Conservation (phyloP, 1,139 yeast genomes). For the Candida mesenterica region DNA sequence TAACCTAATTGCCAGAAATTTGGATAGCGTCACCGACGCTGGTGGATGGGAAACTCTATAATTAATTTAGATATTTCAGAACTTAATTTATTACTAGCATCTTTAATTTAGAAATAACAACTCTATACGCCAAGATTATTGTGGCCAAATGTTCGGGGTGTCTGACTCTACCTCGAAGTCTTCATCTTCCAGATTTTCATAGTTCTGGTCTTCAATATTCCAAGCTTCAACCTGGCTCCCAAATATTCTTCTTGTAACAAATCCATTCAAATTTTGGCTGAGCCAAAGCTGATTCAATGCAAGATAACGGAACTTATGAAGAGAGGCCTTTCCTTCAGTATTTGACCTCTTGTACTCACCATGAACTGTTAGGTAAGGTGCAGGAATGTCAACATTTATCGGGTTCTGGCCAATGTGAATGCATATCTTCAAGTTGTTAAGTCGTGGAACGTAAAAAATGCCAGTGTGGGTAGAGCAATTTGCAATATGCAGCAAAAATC, state of each 20-base stretch:
- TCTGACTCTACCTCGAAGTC: constrained; percentile 1
- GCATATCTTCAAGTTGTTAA: constrained; percentile 35
- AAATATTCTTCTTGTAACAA: constrained; percentile 34
- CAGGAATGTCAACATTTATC: constrained; percentile 38
- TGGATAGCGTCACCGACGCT: constrained; percentile 75
- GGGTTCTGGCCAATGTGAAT: constrained; percentile 29
- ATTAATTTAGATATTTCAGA: constrained; percentile 3
- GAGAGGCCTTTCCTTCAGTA: constrained; percentile 54
- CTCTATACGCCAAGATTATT: too few species aligned
- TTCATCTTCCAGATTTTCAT: constrained; percentile 8
- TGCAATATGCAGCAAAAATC: constrained; percentile 23
- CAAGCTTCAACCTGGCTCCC: constrained; percentile 18
- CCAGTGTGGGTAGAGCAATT: constrained; percentile 31
- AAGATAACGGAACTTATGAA: constrained; percentile 51
- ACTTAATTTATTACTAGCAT: constrained; percentile 3
- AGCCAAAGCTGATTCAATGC: constrained; percentile 61
- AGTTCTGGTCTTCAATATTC: constrained; percentile 10
- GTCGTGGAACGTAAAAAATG: constrained; percentile 44
- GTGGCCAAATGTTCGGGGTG: constrained; percentile 3
- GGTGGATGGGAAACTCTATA: constrained; percentile 96
- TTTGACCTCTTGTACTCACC: constrained; percentile 65
- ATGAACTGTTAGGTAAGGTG: constrained; percentile 70
- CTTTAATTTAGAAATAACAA: too few species aligned
- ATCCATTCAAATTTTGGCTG: constrained; percentile 47
- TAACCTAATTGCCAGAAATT: constrained; percentile 71